Evolutionary conservation across 1,284 basidiomycete genomes (phyloP), one percentile per base, ranked within the genome.

Genomic region (Tausonia pullulans): DNA sequence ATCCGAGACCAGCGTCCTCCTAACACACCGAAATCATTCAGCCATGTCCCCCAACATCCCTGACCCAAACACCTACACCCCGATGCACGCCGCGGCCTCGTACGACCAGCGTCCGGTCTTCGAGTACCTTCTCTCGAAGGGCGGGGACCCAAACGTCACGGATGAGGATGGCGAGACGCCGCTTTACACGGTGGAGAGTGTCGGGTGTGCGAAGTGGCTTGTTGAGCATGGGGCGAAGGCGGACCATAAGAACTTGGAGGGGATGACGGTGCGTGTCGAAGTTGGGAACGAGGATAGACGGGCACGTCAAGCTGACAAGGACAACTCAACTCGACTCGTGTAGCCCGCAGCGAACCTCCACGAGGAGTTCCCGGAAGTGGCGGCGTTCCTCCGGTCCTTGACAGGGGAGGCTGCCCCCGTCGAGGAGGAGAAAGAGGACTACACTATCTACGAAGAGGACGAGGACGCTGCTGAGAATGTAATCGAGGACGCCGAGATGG

Each of bases 51-150:
- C 90, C 13, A 92, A 93, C 72, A 80, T 78, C 8, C 83, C 84
- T 27, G 91, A 95, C 73, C 73, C 78, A 6, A 83, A 86, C 76
- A 87, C 88, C 27, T 95, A 95, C 75, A 92, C 92, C 0, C 90
- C 92, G 10, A 88, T 96, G 84, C 92, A 96, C 76, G 93, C 92
- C n/a, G 91, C 92, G 6, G 91, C 90, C 0, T 95, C 91, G 0
- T 96, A 94, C 74, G 88, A 84, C 9, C 91, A 92, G 61, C 72
- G 87, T 14, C 77, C 86, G 51, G 76, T 94, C 55, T 79, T 96
- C 39, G 81, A 83, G 43, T 94, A 90, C 77, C 83, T 96, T 63
- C 79, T 92, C 67, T 80, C 83, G 13, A 81, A 80, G 70, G 90
- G 91, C 27, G 93, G 91, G 62, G 81, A 95, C 73, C 87, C 94